phyloP scores from a whole-genome alignment of 75 land plant species.

The Cupressus sempervirens region DNA sequence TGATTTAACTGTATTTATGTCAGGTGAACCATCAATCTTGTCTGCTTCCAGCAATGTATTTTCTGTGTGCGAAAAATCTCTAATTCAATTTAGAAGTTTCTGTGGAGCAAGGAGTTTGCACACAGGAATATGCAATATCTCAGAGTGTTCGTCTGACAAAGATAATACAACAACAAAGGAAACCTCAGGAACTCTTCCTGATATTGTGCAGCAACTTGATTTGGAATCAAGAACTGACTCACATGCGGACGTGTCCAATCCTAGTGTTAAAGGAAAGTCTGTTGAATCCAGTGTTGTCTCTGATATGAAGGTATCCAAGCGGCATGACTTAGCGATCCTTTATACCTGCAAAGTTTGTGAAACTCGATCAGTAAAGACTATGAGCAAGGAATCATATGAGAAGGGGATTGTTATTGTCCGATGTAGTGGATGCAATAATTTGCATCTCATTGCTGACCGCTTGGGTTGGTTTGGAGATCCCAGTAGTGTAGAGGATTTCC shows the following conservation, averaged over 20 bases:
- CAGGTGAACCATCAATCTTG: conserved; percentile 3
- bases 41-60: neutral
- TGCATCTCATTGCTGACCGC: conserved; percentile 89
- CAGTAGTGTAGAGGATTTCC: conserved; percentile 78
- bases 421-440: conserved; percentile 75
- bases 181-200: conserved; percentile 1
- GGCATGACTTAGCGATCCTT: conserved; percentile 87
- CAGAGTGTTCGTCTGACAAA: neutral
- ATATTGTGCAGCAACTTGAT: neutral
- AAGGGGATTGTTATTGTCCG: conserved; percentile 88
- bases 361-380: conserved; percentile 82
- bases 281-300: conserved; percentile 30
- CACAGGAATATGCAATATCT: neutral
- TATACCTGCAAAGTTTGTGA: conserved; percentile 94
- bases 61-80: neutral
- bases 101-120: conserved; percentile 5
- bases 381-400: conserved; percentile 86
- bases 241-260: neutral
- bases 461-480: conserved; percentile 95
- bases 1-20: neutral
- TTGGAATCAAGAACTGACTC: neutral
- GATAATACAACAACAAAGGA: neutral
- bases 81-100: neutral
- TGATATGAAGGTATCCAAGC: conserved; percentile 47
- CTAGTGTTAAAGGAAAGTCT: neutral